Evolutionary conservation across 352 stramenopile genomes (phyloP), one percentile per base, ranked within the genome.

Genomic region (Globisporangium cylindrosporum): DNA sequence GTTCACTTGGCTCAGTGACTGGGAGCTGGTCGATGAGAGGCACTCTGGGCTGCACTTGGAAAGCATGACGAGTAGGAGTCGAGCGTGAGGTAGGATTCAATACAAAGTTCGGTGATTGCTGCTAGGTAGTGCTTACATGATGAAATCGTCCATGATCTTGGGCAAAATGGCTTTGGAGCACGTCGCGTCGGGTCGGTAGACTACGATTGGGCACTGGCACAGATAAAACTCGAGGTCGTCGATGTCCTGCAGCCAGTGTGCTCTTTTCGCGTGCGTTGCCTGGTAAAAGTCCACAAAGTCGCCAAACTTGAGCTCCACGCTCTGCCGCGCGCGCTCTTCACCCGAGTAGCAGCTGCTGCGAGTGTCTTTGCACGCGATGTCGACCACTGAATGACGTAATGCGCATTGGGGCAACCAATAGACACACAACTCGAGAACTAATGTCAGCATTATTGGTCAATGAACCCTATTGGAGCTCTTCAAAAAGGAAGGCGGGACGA

Each of bases 181-280:
- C 9, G 78, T 86, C 9, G 69, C 73, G 67, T 89, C 78, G 22
- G 84, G 74, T 24, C 81, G 80, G 24, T 57, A 62, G 6, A 91
- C 78, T 49, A 76, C 86, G 54, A 94, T 90, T 18, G 88, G 84
- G 49, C 84, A 94, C 60, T 95, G 88, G 29, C 84, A 91, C 24
- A 95, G 66, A 58, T 93, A 94, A 72, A 95, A 93, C 38, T 94
- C 77, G 4, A 95, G 73, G n/a, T 84, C 81, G 41, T 87, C 79
- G 20, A 93, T 79, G 15, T 74, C 75, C 10, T 76, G 69, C n/a
- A 95, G 70, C 88, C 88, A 95, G 70, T 95, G 88, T 10, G 62
- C 18, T 25, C 74, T 58, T 2, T 70, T 78, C 1, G 24, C 70
- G 38, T 77, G 80, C 12, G 72, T 29, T 15, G 86, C 82, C 54